Evolutionary conservation across 495 filamentous ascomycete species (phyloP).

Genomic region (Apodospora peruviana): DNA sequence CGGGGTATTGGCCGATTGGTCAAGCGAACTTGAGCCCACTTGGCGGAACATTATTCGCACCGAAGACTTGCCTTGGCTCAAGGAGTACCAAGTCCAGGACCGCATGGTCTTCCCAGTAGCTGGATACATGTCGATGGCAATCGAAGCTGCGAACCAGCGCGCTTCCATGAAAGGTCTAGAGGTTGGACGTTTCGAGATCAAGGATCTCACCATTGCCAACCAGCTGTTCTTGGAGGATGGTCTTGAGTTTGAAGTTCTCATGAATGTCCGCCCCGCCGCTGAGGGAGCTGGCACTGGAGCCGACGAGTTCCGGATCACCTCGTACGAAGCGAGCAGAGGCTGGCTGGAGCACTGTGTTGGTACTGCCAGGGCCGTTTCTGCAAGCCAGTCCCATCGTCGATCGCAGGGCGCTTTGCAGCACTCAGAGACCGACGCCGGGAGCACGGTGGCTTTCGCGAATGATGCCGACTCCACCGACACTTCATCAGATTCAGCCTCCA

Average conservation of each 20-base stretch:
- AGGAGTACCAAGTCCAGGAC: constrained; percentile 37
- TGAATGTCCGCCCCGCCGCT: constrained; percentile 21
- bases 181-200: constrained; percentile 18
- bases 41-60: constrained; percentile 46
- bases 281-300: neutral
- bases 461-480: constrained; percentile 6
- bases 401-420: neutral
- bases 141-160: constrained; percentile 30
- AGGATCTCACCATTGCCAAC: constrained; percentile 13
- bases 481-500: constrained; percentile 10
- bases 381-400: constrained; percentile 11
- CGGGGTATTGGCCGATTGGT: constrained; percentile 35
- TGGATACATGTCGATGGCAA: constrained; percentile 43
- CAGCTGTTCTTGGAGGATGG: constrained; percentile 22
- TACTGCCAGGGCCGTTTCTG: constrained; percentile 27
- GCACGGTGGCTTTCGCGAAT: neutral
- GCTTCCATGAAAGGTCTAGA: constrained; percentile 21
- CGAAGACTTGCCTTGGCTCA: constrained; percentile 43
- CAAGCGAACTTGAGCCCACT: constrained; percentile 34
- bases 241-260: constrained; percentile 23
- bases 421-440: constrained; percentile 5
- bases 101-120: constrained; percentile 42
- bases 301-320: constrained; percentile 34
- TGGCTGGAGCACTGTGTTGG: constrained; percentile 30
- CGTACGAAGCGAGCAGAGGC: constrained; percentile 24